Percentiles rank a stretch among this genome's conserved stretches.
phyloP scores from a whole-genome alignment of 106 monocot species.

The Vanilla planifolia region DNA sequence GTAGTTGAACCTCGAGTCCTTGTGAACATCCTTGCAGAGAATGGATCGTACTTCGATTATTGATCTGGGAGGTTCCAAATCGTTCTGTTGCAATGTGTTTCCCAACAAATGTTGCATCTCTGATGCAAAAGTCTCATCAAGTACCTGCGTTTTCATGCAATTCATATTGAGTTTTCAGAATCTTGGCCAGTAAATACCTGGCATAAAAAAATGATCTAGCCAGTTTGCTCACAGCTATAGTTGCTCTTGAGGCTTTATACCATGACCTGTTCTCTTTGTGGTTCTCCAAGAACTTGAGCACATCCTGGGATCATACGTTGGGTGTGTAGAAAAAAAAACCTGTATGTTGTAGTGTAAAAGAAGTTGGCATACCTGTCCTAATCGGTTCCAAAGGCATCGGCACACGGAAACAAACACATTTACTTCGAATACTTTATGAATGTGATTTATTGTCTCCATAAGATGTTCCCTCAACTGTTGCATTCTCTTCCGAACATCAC shows the following conservation, averaged over 20 bases:
- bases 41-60: conserved; percentile 64
- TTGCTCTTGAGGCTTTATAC: conserved; percentile 79
- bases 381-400: conserved; percentile 84
- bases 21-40: conserved; percentile 39
- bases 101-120: conserved; percentile 77
- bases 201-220: neutral
- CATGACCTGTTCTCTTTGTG: conserved; percentile 82
- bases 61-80: conserved; percentile 64
- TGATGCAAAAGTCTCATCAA: conserved; percentile 73
- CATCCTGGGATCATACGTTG: conserved; percentile 44
- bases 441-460: conserved; percentile 54
- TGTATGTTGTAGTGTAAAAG: too few relatives aligned
- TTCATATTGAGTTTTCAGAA: neutral
- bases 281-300: conserved; percentile 83
- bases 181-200: neutral
- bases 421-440: conserved; percentile 55
- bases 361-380: conserved; percentile 65
- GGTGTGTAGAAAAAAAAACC: too few relatives aligned
- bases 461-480: conserved; percentile 78
- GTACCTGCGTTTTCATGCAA: conserved; percentile 47
- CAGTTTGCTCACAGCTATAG: conserved; percentile 60
- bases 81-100: conserved; percentile 62
- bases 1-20: neutral
- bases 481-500: conserved; percentile 79
- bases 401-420: conserved; percentile 82